phyloP scores from a whole-genome alignment of 495 filamentous ascomycete genomes.

The Podospora pseudoanserina region DNA sequence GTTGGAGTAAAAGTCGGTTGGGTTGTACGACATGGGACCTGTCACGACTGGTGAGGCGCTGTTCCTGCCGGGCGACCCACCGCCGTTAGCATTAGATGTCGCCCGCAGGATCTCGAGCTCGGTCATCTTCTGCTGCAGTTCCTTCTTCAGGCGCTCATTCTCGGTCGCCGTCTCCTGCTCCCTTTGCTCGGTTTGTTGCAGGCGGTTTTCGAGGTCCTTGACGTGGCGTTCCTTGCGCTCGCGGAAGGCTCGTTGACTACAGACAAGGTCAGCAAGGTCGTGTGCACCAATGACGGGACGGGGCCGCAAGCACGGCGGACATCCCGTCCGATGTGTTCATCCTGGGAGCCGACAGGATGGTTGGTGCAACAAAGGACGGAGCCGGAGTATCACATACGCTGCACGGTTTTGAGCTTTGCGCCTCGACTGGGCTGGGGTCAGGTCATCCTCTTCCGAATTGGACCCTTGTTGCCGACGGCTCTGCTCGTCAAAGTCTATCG shows the following conservation, averaged over 20 bases:
- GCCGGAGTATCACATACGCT: constrained; percentile 63
- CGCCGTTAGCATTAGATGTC: constrained; percentile 47
- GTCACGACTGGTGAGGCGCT: constrained; percentile 41
- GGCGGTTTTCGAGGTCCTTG: constrained; percentile 84
- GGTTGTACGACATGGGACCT: constrained; percentile 70
- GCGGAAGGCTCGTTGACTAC: constrained; percentile 90
- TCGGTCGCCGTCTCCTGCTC: constrained; percentile 49
- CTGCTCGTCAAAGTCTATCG: constrained; percentile 43
- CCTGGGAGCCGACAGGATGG: constrained; percentile 2
- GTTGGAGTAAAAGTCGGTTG: constrained; percentile 64
- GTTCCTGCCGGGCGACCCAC: constrained; percentile 23
- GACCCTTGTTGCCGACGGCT: constrained; percentile 37
- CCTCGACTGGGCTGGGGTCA: constrained; percentile 75
- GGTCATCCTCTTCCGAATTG: constrained; percentile 53
- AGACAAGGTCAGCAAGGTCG: background rate
- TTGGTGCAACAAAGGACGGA: constrained; percentile 6
- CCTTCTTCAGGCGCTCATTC: constrained; percentile 79
- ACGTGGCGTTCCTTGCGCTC: constrained; percentile 95
- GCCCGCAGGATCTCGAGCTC: constrained; percentile 95
- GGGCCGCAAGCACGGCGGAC: background rate
- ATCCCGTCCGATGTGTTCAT: background rate
- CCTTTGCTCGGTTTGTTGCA: constrained; percentile 64
- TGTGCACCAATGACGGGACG: background rate
- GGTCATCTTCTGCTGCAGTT: constrained; percentile 72
- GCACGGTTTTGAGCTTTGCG: constrained; percentile 95